A percentile compares a stretch with the other conserved stretches of the same genome.
Conservation (phyloP, 176 grass and related monocot genomes). For the Aegilops sharonensis region DNA sequence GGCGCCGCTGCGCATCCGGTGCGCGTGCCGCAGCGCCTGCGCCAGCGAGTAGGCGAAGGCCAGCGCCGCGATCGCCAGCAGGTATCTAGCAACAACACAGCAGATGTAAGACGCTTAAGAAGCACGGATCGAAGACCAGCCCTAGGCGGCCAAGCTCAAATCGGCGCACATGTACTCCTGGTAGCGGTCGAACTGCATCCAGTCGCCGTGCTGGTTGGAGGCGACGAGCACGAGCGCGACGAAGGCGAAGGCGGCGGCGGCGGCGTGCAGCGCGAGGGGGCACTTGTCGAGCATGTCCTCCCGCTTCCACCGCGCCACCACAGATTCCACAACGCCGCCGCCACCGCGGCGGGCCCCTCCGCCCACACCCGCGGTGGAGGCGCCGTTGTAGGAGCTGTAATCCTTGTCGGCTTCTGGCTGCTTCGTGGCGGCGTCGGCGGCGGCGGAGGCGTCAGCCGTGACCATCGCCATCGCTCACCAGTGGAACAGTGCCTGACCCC, state of each 20-base stretch:
- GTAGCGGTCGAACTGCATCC: conserved; percentile 83
- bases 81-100: conserved; percentile 46
- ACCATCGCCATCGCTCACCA: conserved; percentile 48
- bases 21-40: conserved; percentile 53
- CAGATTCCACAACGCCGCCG: conserved; percentile 24
- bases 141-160: not conserved
- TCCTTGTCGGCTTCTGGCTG: conserved; percentile 26
- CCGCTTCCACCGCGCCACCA: conserved; percentile 51
- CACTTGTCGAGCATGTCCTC: conserved; percentile 73
- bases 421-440: conserved; percentile 21
- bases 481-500: not conserved
- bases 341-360: not conserved
- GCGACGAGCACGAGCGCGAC: conserved; percentile 69
- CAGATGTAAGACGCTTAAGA: not conserved
- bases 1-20: conserved; percentile 30
- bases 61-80: conserved; percentile 56
- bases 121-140: not conserved
- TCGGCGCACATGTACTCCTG: conserved; percentile 66
- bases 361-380: not conserved
- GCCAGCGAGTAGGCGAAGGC: conserved; percentile 59
- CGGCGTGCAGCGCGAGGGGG: conserved; percentile 58
- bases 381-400: conserved; percentile 36
- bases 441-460: conserved; percentile 11
- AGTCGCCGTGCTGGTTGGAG: conserved; percentile 77
- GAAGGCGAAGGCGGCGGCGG: conserved; percentile 62